Evolutionary conservation across 768 basidiomycete genomes (phyloP).

Genomic region (Rubroboletus pulcherrimus): DNA sequence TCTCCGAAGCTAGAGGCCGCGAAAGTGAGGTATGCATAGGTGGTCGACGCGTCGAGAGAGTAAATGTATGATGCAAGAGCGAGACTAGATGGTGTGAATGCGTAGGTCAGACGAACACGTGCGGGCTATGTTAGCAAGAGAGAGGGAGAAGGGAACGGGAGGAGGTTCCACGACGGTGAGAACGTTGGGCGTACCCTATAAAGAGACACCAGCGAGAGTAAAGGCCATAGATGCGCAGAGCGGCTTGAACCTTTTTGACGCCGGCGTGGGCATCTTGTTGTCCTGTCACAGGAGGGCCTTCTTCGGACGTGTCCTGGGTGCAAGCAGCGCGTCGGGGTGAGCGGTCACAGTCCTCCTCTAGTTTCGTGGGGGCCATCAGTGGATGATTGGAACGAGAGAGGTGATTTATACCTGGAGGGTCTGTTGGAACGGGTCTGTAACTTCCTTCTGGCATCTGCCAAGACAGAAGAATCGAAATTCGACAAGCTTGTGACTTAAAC

Average conservation of each 20-base stretch:
- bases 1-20: conserved; percentile 51
- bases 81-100: conserved; percentile 33
- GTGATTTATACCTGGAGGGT: conserved; percentile 12
- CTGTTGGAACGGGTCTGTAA: conserved; percentile 16
- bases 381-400: too few relatives aligned
- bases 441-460: conserved; percentile 11
- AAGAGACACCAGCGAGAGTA: conserved; percentile 60
- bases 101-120: neutral
- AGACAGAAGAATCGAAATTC: neutral
- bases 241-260: conserved; percentile 48
- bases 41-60: conserved; percentile 68
- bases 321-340: neutral
- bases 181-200: conserved; percentile 40
- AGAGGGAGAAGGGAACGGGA: neutral
- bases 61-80: conserved; percentile 74
- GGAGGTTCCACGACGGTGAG: neutral
- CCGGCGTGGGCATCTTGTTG: conserved; percentile 36
- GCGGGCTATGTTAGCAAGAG: too few relatives aligned
- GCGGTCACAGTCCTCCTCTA: conserved; percentile 4
- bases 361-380: conserved; percentile 1
- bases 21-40: conserved; percentile 58
- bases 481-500: too few relatives aligned
- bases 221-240: conserved; percentile 48
- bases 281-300: neutral
- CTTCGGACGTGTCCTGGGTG: neutral